A percentile compares a stretch with the other conserved stretches of the same genome.
These are phyloP conservation scores for Saccharomyces hybrid DNA, from an alignment of 1,139 yeast genomes.

Conservation along the genomic window DNA sequence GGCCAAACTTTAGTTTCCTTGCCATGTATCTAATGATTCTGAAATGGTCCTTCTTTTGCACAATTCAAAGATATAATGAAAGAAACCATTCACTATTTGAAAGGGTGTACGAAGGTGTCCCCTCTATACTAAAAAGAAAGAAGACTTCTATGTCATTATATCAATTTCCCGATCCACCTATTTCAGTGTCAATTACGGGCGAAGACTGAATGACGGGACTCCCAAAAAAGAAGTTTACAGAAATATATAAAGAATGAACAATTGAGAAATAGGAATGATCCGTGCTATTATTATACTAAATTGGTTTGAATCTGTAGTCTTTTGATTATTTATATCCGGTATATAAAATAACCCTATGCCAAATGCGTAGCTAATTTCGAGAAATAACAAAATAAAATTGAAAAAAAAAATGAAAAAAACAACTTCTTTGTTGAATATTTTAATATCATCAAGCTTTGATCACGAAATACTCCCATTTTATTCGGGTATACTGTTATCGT, in stretches of 20 bases:
- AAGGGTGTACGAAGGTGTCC: not conserved
- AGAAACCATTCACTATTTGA: slow-evolving; percentile 1
- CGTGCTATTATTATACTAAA: not conserved
- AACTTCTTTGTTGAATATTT: not conserved
- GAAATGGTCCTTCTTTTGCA: slow-evolving; percentile 43
- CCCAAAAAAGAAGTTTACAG: not conserved
- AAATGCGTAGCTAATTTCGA: not conserved
- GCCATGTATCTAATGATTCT: slow-evolving; percentile 43
- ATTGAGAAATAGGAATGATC: not conserved
- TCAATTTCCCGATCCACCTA: slow-evolving; percentile 12
- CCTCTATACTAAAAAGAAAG: slow-evolving; percentile 1
- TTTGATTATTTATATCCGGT: not conserved
- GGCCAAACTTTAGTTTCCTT: slow-evolving; percentile 77
- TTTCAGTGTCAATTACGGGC: slow-evolving; percentile 11
- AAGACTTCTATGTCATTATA: slow-evolving; percentile 4
- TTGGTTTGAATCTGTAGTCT: not conserved
- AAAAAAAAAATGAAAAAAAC: not conserved
- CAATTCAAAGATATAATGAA: slow-evolving; percentile 15
- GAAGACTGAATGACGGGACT: not conserved
- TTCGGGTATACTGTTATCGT: slow-evolving; percentile 15
- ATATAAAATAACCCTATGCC: not conserved
- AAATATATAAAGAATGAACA: not conserved
- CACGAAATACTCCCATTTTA: not conserved
- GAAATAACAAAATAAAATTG: not conserved
- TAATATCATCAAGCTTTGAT: not conserved